A percentile compares a stretch with the other conserved stretches of the same genome.
phyloP scores from a whole-genome alignment of 345 rosid species.

The Hibiscus syriacus region DNA sequence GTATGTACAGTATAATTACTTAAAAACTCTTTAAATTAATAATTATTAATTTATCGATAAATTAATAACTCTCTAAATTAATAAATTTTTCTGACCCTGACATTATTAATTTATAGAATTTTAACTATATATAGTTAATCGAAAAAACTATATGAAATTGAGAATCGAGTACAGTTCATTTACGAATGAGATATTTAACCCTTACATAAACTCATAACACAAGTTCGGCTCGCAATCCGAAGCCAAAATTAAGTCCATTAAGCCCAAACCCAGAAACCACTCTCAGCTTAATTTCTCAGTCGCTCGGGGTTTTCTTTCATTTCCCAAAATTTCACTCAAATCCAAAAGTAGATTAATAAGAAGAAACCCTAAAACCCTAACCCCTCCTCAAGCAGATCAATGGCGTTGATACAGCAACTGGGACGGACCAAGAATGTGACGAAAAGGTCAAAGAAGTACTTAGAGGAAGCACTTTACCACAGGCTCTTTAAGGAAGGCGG shows the following conservation, averaged over 20 bases:
- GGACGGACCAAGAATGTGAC: constrained; percentile 59
- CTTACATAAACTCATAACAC: too few species aligned
- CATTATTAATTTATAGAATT: too few species aligned
- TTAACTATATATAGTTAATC: too few species aligned
- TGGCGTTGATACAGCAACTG: constrained; percentile 34
- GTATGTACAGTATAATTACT: too few species aligned
- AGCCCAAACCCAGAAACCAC: not conserved
- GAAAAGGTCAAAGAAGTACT: constrained; percentile 72
- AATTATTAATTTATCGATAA: too few species aligned
- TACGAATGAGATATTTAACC: too few species aligned
- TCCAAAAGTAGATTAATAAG: too few species aligned
- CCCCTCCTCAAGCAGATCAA: not conserved
- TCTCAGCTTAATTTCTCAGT: not conserved
- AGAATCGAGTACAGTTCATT: too few species aligned
- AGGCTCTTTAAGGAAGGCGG: constrained; percentile 73
- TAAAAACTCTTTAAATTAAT: too few species aligned
- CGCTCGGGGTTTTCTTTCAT: not conserved
- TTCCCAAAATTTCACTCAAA: not conserved
- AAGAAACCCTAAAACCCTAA: not conserved
- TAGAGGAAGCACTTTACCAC: constrained; percentile 70
- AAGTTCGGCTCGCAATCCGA: not conserved
- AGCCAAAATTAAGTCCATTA: not conserved
- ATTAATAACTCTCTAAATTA: too few species aligned
- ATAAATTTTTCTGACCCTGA: too few species aligned
- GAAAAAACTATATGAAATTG: too few species aligned